Evolutionary conservation across 1,139 yeast species (phyloP).

Genomic region (Candida pseudocylindracea): DNA sequence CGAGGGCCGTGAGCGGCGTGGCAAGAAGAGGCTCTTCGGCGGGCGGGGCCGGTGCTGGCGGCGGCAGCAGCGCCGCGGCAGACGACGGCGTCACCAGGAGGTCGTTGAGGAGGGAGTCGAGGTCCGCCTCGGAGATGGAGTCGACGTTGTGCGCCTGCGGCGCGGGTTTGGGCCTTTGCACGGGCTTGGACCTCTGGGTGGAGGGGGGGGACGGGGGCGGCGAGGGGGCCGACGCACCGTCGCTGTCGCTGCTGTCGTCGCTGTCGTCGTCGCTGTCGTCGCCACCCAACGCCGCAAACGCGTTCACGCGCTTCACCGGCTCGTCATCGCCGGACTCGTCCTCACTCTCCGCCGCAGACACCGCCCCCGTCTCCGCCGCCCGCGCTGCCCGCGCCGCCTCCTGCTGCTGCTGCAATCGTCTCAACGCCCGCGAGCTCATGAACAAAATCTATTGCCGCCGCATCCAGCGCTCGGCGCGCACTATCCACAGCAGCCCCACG

Average conservation of each 20-base stretch:
- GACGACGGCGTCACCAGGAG: not conserved
- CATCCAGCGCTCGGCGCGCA: constrained; percentile 16
- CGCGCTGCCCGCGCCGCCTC: too few species aligned
- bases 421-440: too few species aligned
- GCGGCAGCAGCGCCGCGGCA: too few species aligned
- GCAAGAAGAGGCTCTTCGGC: constrained; percentile 16
- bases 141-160: too few species aligned
- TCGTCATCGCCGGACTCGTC: not conserved
- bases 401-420: too few species aligned
- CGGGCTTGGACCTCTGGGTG: too few species aligned
- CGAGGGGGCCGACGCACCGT: too few species aligned
- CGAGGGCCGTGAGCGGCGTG: constrained; percentile 28
- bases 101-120: not conserved
- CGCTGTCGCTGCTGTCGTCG: constrained; percentile 1
- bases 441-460: too few species aligned
- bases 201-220: too few species aligned
- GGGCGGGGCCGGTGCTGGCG: constrained; percentile 11
- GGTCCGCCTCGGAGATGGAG: too few species aligned
- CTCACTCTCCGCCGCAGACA: not conserved
- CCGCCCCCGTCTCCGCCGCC: not conserved
- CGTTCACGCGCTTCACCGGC: constrained; percentile 1
- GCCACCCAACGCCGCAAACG: constrained; percentile 3
- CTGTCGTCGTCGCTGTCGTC: constrained; percentile 1
- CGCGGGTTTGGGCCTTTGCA: too few species aligned
- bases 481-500: constrained; percentile 24